phyloP scores from a whole-genome alignment of 2,329 filamentous ascomycete genomes.

The Monosporascus sp. region DNA sequence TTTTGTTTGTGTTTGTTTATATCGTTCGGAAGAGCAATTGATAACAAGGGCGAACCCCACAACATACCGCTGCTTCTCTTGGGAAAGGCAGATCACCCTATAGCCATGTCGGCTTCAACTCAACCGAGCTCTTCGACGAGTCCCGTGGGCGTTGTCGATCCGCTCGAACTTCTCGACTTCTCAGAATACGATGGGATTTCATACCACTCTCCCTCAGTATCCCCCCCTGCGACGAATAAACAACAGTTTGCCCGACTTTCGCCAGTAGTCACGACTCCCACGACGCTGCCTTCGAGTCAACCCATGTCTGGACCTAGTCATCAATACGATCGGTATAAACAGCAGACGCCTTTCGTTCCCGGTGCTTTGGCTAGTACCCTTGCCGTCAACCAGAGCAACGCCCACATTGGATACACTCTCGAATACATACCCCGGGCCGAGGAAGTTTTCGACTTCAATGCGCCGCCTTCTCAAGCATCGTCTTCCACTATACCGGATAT shows the following conservation, averaged over 20 bases:
- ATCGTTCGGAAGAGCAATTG: not conserved
- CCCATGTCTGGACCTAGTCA: conserved; percentile 78
- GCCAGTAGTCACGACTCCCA: conserved; percentile 49
- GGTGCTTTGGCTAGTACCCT: conserved; percentile 77
- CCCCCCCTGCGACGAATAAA: conserved; percentile 50
- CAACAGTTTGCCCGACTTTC: conserved; percentile 46
- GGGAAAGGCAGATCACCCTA: not conserved
- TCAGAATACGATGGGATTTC: conserved; percentile 57
- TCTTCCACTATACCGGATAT: conserved; percentile 59
- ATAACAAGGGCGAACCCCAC: not conserved
- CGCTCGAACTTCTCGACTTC: conserved; percentile 56
- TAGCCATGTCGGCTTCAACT: conserved; percentile 13
- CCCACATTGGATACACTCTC: conserved; percentile 49
- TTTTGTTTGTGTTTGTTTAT: too few species aligned
- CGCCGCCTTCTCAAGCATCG: conserved; percentile 54
- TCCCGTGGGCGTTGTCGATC: conserved; percentile 34
- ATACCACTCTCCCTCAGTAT: conserved; percentile 57
- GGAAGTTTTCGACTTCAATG: conserved; percentile 68
- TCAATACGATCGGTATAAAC: conserved; percentile 91
- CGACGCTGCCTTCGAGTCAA: conserved; percentile 47
- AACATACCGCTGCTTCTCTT: conserved; percentile 1
- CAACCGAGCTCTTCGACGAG: conserved; percentile 15
- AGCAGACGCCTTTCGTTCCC: conserved; percentile 88
- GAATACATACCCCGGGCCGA: conserved; percentile 56
- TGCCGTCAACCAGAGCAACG: conserved; percentile 62